Evolutionary conservation across 306 rosid genomes (phyloP), one percentile per base, ranked within the genome.

Genomic region (Sindora glabra): DNA sequence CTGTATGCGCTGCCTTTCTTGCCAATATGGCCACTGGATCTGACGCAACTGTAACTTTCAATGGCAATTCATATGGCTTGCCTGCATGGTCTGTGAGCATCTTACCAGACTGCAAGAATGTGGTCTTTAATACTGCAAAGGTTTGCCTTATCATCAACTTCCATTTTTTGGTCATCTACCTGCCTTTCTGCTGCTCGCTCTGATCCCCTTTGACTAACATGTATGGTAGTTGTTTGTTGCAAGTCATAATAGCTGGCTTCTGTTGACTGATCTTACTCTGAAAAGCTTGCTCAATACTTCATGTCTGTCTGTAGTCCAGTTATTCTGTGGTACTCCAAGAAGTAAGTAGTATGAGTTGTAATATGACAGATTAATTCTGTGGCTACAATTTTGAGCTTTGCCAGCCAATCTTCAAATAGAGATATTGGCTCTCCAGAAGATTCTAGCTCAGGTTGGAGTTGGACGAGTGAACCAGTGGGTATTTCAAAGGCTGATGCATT

Each of bases 391-490:
- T 77, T 94, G 46, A 78, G 83, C 69, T 86, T 92, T 68, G 56
- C 61, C 14, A 65, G 65, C 53, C 85, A 89, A 66, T 68, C 89
- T 54, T 52, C 66, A 32, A 77, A 59, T 19, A 64, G 52, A 61
- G 79, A 85, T 64, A 51, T 10, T 56, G 75, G 73, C 63, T 59
- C 88, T 64, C 64, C 79, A 59, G 70, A 74, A 56, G 83, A 77
- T 58, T 64, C 81, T 36, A 67, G 68, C 68, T 72, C 85, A 3
- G 65, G 65, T 3, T 92, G 98, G 98, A 83, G 94, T 72, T 92
- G 90, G 94, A 92, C 74, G 34, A 71, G 74, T 51, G 98, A 92
- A 77, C 95, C 96, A 3, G 72, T 86, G 16, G 98, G 96, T 38
- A 88, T 86, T 74, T 83, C 98, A 63, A 86, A 74, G 74, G 40